phyloP scores from a whole-genome alignment of 257 asterid genomes.

The Verbascum thapsus region DNA sequence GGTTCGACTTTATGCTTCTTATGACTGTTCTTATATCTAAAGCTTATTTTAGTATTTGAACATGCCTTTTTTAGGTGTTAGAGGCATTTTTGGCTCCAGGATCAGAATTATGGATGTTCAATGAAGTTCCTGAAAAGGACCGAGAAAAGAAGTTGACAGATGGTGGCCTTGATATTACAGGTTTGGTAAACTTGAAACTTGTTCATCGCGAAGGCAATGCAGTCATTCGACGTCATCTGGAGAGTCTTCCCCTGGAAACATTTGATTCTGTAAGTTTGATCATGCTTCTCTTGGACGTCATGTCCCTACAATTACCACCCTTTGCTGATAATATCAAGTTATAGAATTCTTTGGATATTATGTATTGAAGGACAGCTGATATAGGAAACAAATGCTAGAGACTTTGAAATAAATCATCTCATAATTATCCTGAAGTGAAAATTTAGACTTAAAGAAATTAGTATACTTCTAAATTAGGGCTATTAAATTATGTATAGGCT shows the following conservation, averaged over 20 bases:
- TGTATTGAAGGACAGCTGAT: constrained; percentile 10
- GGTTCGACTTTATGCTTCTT: constrained; percentile 9
- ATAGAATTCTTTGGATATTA: constrained; percentile 12
- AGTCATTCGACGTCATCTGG: constrained; percentile 90
- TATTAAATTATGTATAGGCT: neutral
- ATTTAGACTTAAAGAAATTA: neutral
- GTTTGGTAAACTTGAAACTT: constrained; percentile 78
- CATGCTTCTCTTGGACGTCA: constrained; percentile 28
- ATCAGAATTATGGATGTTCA: constrained; percentile 96
- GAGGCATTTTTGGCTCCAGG: constrained; percentile 90
- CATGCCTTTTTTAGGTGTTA: constrained; percentile 54
- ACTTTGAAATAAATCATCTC: neutral
- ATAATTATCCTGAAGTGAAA: neutral
- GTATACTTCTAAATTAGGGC: neutral
- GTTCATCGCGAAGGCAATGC: constrained; percentile 93
- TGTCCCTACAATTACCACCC: constrained; percentile 22
- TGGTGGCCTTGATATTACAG: constrained; percentile 87
- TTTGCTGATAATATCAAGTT: constrained; percentile 17
- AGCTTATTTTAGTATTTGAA: constrained; percentile 20
- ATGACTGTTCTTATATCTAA: constrained; percentile 10
- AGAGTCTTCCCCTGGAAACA: constrained; percentile 89
- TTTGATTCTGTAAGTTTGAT: constrained; percentile 89
- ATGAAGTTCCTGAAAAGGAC: constrained; percentile 81
- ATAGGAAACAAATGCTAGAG: constrained; percentile 2
- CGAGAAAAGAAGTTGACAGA: constrained; percentile 81